Conservation (phyloP, 495 filamentous ascomycete species). For the Baudoinia panamericana region DNA sequence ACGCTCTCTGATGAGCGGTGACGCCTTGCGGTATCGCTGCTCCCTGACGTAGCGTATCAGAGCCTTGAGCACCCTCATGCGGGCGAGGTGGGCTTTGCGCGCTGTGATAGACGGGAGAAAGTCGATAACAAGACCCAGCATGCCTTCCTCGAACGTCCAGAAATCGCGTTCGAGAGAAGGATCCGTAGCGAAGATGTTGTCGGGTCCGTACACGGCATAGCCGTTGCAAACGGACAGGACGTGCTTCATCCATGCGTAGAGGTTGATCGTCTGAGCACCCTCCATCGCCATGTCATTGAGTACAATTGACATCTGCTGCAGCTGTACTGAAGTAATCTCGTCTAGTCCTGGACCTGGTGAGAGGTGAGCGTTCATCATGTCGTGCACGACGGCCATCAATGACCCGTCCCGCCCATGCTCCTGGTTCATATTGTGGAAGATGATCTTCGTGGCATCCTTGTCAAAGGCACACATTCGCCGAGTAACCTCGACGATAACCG, state of each 20-base stretch:
- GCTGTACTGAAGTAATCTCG: background rate
- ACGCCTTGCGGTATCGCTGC: conserved; percentile 11
- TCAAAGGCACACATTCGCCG: conserved; percentile 1
- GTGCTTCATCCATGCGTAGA: conserved; percentile 4
- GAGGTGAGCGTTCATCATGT: background rate
- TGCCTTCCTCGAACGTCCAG: conserved; percentile 22
- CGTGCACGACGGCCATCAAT: background rate
- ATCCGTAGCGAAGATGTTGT: conserved; percentile 23
- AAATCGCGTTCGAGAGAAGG: conserved; percentile 20
- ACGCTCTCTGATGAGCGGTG: conserved; percentile 18
- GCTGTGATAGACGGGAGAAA: conserved; percentile 18
- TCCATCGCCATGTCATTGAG: background rate
- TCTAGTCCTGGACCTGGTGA: background rate
- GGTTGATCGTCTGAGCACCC: background rate
- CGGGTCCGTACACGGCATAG: conserved; percentile 19
- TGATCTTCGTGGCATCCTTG: background rate
- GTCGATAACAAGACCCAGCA: conserved; percentile 14
- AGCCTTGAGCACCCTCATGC: conserved; percentile 17
- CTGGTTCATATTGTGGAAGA: background rate
- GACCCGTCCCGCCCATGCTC: background rate
- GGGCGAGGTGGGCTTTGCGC: conserved; percentile 18
- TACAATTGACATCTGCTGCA: background rate
- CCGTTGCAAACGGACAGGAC: background rate
- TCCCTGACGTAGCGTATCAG: conserved; percentile 20
- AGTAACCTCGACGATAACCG: conserved; percentile 1